Conservation (phyloP, 73 alveolate species). For the Symbiodinium natans region DNA sequence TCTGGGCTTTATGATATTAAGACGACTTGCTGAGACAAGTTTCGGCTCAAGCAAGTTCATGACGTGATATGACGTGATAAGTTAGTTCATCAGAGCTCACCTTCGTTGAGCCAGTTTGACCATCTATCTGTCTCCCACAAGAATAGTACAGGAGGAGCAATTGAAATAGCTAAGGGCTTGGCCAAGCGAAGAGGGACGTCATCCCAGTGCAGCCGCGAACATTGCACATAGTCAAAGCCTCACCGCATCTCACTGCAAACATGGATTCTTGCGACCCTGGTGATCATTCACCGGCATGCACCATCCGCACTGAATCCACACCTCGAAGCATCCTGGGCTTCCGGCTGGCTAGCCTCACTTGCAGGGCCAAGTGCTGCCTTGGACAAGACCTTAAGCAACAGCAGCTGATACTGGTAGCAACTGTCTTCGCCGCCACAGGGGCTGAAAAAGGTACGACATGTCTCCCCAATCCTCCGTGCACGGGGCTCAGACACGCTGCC, state of each 20-base stretch:
- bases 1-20: background rate
- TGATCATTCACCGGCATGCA: too few relatives aligned
- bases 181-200: conserved; percentile 77
- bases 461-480: too few relatives aligned
- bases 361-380: background rate
- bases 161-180: background rate
- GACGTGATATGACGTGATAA: too few relatives aligned
- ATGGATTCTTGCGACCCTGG: background rate
- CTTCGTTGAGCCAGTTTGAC: too few relatives aligned
- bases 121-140: too few relatives aligned
- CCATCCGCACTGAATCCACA: too few relatives aligned
- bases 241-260: background rate
- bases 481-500: background rate
- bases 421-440: too few relatives aligned
- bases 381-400: background rate
- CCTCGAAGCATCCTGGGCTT: background rate
- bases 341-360: background rate
- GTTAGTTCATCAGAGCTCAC: too few relatives aligned
- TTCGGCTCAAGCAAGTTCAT: background rate
- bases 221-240: conserved; percentile 66
- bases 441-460: background rate
- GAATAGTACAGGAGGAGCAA: too few relatives aligned
- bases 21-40: background rate
- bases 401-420: background rate
- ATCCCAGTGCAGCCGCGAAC: conserved; percentile 84